Evolutionary conservation across 2,329 filamentous ascomycete genomes (phyloP), one percentile per base, ranked within the genome.

Genomic region (Phaeoacremonium minimum): DNA sequence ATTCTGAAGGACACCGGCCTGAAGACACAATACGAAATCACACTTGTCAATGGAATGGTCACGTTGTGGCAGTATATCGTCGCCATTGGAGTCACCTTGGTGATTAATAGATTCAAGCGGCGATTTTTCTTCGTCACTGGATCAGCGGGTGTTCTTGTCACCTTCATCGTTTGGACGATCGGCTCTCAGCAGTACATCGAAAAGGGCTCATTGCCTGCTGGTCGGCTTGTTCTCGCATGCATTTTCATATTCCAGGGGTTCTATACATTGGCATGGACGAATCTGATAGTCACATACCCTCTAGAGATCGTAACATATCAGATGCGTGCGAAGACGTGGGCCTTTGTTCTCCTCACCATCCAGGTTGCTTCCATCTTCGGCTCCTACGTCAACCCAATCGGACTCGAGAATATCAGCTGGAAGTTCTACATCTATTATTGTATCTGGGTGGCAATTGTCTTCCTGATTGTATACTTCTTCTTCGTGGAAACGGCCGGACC

Each of bases 341-440:
- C 56, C 0, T 63, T 67, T 32, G 58, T 64, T 1, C 52, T 67
- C 0, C 47, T 65, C 16, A 62, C 57, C 0, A 66, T 64, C 16
- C 58, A 65, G 6, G 54, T 58, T 2, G 46, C 60, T 3, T 52
- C 52, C 12, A 57, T 71, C 30, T 59, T 71, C 41, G 63, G 66
- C 37, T 55, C 63, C 45, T 65, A 63, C 36, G 61, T 56, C 18
- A 67, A 62, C 49, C 64, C 65, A 0, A 63, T 71, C 4, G 57
- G 66, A 5, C 53, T 74, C 38, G 58, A 64, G 13, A 57, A 60
- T 31, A 73, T 75, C 31, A 61, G 58, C 4, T 75, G 68, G 68
- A 63, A 66, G 41, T 67, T 67, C 3, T 75, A 73, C 46, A 71
- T 75, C 44, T 49, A 68, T 35, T 71, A 73, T 44, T 62, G 57